phyloP scores from a whole-genome alignment of 129 eudicot species.

The Pseudognaphalium luteoalbum region DNA sequence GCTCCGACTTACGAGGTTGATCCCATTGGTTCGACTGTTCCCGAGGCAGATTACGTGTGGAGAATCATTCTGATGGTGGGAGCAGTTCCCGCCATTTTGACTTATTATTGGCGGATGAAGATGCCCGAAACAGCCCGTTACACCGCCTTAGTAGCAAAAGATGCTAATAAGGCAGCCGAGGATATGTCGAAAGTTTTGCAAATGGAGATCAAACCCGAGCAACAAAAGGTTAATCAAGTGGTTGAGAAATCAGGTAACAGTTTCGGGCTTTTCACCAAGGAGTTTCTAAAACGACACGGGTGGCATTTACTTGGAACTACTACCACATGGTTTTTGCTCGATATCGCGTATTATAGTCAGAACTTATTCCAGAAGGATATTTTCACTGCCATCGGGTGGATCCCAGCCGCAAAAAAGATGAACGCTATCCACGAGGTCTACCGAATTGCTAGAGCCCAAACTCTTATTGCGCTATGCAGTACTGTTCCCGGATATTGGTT shows the following conservation, averaged over 20 bases:
- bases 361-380: constrained; percentile 56
- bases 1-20: constrained; percentile 44
- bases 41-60: constrained; percentile 57
- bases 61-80: constrained; percentile 52
- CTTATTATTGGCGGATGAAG: constrained; percentile 54
- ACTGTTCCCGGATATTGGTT: constrained; percentile 60
- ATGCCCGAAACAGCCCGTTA: constrained; percentile 62
- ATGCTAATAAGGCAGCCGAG: constrained; percentile 35
- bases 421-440: constrained; percentile 46
- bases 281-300: constrained; percentile 46
- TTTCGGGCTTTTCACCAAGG: constrained; percentile 44
- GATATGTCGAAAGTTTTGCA: constrained; percentile 59
- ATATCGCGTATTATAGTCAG: constrained; percentile 54
- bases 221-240: constrained; percentile 15
- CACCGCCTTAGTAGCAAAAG: constrained; percentile 51
- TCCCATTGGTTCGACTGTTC: constrained; percentile 38
- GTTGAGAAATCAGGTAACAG: not conserved
- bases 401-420: constrained; percentile 49
- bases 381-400: constrained; percentile 56
- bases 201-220: constrained; percentile 38
- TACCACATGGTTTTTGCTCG: constrained; percentile 52
- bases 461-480: constrained; percentile 50
- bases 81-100: constrained; percentile 41
- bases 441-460: constrained; percentile 50
- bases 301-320: constrained; percentile 55